Evolutionary conservation across 2,329 filamentous ascomycete genomes (phyloP).

Genomic region (Tolypocladium paradoxum): DNA sequence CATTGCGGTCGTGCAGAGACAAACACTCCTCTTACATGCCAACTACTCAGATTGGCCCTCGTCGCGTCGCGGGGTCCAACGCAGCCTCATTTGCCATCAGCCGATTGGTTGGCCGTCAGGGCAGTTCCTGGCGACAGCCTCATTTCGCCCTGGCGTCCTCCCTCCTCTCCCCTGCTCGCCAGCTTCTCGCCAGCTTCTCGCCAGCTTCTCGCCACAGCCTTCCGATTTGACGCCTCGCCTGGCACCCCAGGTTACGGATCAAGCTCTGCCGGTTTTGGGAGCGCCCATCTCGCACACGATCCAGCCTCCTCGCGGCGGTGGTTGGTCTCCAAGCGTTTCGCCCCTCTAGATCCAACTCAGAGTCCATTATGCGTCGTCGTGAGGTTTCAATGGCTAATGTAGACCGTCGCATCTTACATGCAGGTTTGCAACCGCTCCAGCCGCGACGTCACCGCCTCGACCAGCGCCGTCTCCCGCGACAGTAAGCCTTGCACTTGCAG

Average conservation of each 20-base stretch:
- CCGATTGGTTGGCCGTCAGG: background rate
- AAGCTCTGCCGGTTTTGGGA: background rate
- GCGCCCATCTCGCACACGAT: background rate
- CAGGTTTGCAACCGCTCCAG: conserved; percentile 44
- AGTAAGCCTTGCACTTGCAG: conserved; percentile 52
- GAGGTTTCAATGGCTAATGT: background rate
- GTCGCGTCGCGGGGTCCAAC: background rate
- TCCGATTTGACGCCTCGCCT: background rate
- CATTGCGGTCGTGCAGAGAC: background rate
- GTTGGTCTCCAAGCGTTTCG: background rate
- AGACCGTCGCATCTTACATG: conserved; percentile 12
- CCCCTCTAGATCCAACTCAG: background rate
- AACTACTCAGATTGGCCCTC: background rate
- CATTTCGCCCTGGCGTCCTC: background rate
- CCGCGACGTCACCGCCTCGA: conserved; percentile 54
- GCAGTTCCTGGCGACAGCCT: background rate
- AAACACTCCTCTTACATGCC: background rate
- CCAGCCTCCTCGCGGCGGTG: background rate
- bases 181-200: background rate
- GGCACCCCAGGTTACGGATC: background rate
- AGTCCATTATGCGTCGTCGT: background rate
- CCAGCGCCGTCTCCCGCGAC: conserved; percentile 55
- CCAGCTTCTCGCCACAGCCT: background rate
- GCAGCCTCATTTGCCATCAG: background rate
- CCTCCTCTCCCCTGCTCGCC: background rate